A percentile compares a stretch with the other conserved stretches of the same genome.
phyloP scores from a whole-genome alignment of 1,139 yeast species.

The Scheffersomyces titani region DNA sequence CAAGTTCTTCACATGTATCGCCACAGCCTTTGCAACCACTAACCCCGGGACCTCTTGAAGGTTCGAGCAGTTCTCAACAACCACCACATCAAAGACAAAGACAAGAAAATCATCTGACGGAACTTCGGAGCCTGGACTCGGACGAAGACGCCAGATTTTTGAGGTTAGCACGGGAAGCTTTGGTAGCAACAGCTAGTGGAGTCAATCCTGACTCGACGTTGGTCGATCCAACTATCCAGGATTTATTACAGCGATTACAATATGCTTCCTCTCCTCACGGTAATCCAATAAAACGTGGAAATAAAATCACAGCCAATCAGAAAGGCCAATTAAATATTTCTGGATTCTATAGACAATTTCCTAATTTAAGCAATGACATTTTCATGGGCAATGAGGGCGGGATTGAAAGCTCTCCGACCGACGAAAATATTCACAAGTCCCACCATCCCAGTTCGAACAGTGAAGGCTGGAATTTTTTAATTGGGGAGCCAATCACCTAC shows the following conservation, averaged over 20 bases:
- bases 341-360: constrained; percentile 44
- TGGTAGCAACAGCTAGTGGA: constrained; percentile 46
- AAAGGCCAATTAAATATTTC: constrained; percentile 48
- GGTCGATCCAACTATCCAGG: constrained; percentile 58
- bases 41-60: not conserved
- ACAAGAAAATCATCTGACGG: constrained; percentile 1
- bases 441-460: constrained; percentile 20
- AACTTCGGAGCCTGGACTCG: not conserved
- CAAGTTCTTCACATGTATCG: not conserved
- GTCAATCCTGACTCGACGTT: constrained; percentile 22
- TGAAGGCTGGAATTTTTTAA: constrained; percentile 39
- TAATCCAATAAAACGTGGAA: constrained; percentile 42
- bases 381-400: constrained; percentile 20
- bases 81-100: constrained; percentile 1
- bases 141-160: constrained; percentile 46
- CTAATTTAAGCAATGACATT: constrained; percentile 45
- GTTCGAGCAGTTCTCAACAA: not conserved
- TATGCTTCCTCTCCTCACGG: constrained; percentile 57
- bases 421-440: constrained; percentile 8
- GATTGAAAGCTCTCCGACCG: constrained; percentile 5
- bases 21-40: constrained; percentile 3
- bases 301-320: constrained; percentile 38
- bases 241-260: constrained; percentile 50
- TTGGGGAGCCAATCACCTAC: constrained; percentile 26
- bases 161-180: constrained; percentile 46